A percentile compares a stretch with the other conserved stretches of the same genome.
Conservation (phyloP, 2,329 filamentous ascomycete genomes). For the Colletotrichum eremochloae region DNA sequence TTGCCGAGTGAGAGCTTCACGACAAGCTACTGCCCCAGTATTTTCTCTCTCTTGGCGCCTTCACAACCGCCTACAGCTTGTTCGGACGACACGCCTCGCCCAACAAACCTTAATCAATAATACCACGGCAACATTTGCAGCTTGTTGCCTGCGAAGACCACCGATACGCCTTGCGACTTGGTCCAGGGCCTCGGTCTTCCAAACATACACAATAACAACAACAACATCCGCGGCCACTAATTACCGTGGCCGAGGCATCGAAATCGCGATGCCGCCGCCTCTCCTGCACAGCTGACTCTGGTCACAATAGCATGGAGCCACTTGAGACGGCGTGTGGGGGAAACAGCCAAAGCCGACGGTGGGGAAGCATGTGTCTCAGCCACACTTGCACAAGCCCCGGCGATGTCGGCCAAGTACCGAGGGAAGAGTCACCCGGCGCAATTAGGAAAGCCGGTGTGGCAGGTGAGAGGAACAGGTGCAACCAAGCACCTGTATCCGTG, state of each 20-base stretch:
- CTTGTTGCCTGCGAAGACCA: conserved; percentile 21
- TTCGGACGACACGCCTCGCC: conserved; percentile 33
- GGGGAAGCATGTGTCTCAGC: conserved; percentile 35
- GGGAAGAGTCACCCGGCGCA: conserved; percentile 30
- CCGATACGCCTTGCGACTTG: conserved; percentile 1
- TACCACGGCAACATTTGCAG: conserved; percentile 16
- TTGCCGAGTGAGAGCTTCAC: conserved; percentile 57
- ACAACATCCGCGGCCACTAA: neutral
- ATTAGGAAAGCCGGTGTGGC: conserved; percentile 29
- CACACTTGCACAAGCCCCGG: conserved; percentile 37
- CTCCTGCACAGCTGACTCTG: neutral
- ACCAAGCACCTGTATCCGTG: conserved; percentile 26
- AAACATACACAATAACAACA: conserved; percentile 15
- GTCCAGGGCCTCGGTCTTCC: conserved; percentile 18
- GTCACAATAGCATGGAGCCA: conserved; percentile 20
- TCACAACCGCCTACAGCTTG: conserved; percentile 1
- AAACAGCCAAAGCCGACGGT: conserved; percentile 32
- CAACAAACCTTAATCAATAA: conserved; percentile 37
- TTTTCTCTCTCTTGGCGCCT: neutral
- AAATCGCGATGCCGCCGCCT: neutral
- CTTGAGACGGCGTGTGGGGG: conserved; percentile 30
- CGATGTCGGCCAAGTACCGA: conserved; percentile 35
- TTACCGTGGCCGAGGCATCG: conserved; percentile 1
- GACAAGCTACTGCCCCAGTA: conserved; percentile 1
- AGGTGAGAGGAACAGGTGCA: conserved; percentile 37